Evolutionary conservation across 805 yeast species (phyloP), one percentile per base, ranked within the genome.

Genomic region (Yarrowia alimentaria): DNA sequence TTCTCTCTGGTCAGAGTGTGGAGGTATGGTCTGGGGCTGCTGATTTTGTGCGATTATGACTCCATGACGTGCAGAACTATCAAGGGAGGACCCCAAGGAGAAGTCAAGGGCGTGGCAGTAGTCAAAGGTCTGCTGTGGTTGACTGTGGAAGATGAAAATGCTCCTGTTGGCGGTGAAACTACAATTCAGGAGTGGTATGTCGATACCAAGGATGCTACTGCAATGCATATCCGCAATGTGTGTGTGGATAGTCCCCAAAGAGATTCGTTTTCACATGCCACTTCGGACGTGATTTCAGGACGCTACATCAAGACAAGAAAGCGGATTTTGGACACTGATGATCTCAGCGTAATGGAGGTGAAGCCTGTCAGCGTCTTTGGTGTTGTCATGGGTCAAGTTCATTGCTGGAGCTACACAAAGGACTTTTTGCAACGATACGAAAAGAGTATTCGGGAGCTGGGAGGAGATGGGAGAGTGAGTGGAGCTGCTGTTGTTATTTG

Each of bases 61-160:
- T 33, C 17, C n/a, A 26, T 26, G 47, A 40, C 47, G 5, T 40
- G 47, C 25, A 18, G 33, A 19, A 40, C 19, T 33, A 40, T 40
- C 24, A 26, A 18, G 25, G 47, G 47, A 13, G 47, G 47, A 3
- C 33, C 47, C 2, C 3, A 11, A 1, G 47, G 47, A 8, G 33
- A 40, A 8, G 47, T 40, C n/a, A 40, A 32, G 3, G 18, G 33
- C 10, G 47, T 40, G 33, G 47, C 33, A 1, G 47, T 40, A 2
- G 47, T 40, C 25, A 40, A 40, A 24, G 47, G 47, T 1, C 25
- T 40, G 3, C n/a, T 40, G 6, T 40, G 47, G 47, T 24, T 40
- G n/a, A 40, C 47, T 1, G 47, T 40, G 13, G 28, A 32, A 2
- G 26, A 40, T 11, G 47, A 40, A 14, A 25, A 28, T 9, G 22